These are phyloP conservation scores for Pythium phragmiticola DNA, from an alignment of 352 stramenopile species.

Conservation along the genomic window DNA sequence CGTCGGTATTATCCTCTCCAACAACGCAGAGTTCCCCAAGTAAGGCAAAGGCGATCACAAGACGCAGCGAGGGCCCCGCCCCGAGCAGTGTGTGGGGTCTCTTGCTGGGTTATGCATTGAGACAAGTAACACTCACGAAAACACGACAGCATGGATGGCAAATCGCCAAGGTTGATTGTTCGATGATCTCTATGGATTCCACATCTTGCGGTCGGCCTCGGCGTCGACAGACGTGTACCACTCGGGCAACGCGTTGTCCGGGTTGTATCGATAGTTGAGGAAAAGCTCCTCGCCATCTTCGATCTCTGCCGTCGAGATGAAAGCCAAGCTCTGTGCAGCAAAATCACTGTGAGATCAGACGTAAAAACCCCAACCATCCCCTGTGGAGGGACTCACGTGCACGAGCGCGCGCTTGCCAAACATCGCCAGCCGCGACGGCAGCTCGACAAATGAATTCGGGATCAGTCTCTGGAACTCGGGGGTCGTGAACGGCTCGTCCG, in stretches of 20 bases:
- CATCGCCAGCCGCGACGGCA: slow-evolving; percentile 78
- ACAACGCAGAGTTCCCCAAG: slow-evolving; percentile 94
- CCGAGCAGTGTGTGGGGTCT: too few species aligned
- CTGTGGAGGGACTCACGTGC: slow-evolving; percentile 44
- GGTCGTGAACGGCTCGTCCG: slow-evolving; percentile 70
- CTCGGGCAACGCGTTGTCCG: slow-evolving; percentile 57
- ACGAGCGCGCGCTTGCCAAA: slow-evolving; percentile 83
- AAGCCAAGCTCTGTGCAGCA: slow-evolving; percentile 53
- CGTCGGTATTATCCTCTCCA: slow-evolving; percentile 98
- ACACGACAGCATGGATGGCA: not conserved
- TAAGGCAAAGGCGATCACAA: slow-evolving; percentile 28
- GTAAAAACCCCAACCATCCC: not conserved
- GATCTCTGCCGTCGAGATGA: slow-evolving; percentile 79
- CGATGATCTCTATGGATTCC: slow-evolving; percentile 34
- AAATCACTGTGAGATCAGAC: not conserved
- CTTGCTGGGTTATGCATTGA: slow-evolving; percentile 8
- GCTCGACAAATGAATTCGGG: slow-evolving; percentile 79
- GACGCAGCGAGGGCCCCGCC: not conserved
- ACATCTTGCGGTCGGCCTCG: slow-evolving; percentile 82
- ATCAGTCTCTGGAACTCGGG: slow-evolving; percentile 66
- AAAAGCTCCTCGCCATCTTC: slow-evolving; percentile 79
- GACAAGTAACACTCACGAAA: not conserved
- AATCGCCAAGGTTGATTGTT: not conserved
- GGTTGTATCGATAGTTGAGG: slow-evolving; percentile 89
- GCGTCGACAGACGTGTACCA: slow-evolving; percentile 85